Conservation (phyloP, 495 filamentous ascomycete genomes). For the Penicillium herquei region DNA sequence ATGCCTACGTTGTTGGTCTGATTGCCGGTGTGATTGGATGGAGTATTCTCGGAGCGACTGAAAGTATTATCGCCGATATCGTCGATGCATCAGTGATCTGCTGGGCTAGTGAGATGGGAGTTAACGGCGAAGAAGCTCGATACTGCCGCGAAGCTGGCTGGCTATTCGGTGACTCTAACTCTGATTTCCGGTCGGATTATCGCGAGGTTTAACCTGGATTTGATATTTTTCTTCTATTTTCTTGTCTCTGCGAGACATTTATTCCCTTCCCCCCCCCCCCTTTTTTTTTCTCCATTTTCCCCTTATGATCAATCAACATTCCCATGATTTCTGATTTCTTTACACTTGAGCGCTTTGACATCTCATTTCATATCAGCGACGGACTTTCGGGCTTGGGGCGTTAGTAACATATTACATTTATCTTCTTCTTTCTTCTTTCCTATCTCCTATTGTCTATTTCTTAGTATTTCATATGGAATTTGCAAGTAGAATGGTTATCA, state of each 20-base stretch:
- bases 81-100: slow-evolving; percentile 91
- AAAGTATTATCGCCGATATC: slow-evolving; percentile 87
- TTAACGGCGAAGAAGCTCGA: slow-evolving; percentile 62
- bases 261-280: background rate
- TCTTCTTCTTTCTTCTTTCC: background rate
- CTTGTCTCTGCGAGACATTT: background rate
- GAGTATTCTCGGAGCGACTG: slow-evolving; percentile 92
- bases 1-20: slow-evolving; percentile 91
- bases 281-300: slow-evolving; percentile 4
- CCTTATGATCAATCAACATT: background rate
- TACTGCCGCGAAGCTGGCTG: slow-evolving; percentile 86
- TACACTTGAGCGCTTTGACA: slow-evolving; percentile 3
- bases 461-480: background rate
- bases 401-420: background rate
- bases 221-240: background rate
- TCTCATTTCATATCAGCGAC: slow-evolving; percentile 3
- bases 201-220: slow-evolving; percentile 16
- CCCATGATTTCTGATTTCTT: background rate
- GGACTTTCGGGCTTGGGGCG: slow-evolving; percentile 2
- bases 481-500: background rate
- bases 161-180: slow-evolving; percentile 63
- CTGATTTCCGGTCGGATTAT: slow-evolving; percentile 13
- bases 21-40: slow-evolving; percentile 92
- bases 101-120: slow-evolving; percentile 84
- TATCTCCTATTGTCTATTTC: background rate